Base-by-base conservation (phyloP, 2,329 filamentous ascomycete species). In the Aspergillus transmontanensis region DNA sequence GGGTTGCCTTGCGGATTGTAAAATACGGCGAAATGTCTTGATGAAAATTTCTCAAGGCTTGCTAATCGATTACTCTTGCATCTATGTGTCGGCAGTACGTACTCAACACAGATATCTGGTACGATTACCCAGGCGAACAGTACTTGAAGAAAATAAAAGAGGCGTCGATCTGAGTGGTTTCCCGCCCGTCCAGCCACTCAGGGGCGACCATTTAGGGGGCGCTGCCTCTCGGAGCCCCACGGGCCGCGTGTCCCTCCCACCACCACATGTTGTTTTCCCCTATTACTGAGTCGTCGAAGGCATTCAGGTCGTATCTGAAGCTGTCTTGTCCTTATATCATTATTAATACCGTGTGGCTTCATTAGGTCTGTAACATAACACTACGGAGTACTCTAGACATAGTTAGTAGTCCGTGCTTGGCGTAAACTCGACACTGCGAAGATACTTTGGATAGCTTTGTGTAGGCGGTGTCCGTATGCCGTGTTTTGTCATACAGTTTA, bases 161-260 rank as follows among this genome's bases (percentile, higher is more conserved):
- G 28, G 36, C 58, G n/a, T 65, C 53, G 67, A 69, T 69, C 67
- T 61, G 64, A 64, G 58, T 60, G 48, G 50, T 58, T 61, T 65
- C 64, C 67, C 67, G 68, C 59, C 61, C 34, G 39, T 55, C 61
- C 59, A 64, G 59, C 67, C 66, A 69, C 39, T 69, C 63, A 68
- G 53, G 23, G 56, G 36, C 26, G 34, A 48, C 32, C 12, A 28
- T 48, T 56, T 61, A 61, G 59, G 60, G 54, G 16, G 39, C 53
- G 46, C 46, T 63, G 51, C 48, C 19, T 26, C 48, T 58, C 58
- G 26, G 46, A 55, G 66, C 67, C 68, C 68, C 67, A 70, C 67
- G 64, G 68, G 68, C 68, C 68, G 68, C 68, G 68, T 70, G 68
- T 70, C 67, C 68, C 57, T 63, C 50, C 36, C 60, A 57, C 48